Base-by-base conservation (phyloP, 768 basidiomycete species). In the Agrocybe pediades region DNA sequence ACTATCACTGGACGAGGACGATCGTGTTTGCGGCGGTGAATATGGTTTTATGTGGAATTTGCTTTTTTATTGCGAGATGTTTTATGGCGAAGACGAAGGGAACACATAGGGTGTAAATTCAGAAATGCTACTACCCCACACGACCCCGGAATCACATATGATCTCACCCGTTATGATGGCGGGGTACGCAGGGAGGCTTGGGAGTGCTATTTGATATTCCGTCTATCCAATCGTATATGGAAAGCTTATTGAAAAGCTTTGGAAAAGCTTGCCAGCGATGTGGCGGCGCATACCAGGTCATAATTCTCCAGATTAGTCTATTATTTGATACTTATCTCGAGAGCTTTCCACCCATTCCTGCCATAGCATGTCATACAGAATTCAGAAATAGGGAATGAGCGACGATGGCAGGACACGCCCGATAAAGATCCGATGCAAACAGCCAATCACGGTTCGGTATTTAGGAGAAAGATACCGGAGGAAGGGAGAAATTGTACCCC, bases 1-100 rank as follows among this genome's bases (percentile, higher is more conserved):
- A 71, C 1, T 76, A 74, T 46, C 57, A 68, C 40, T 83, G 82
- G 82, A 65, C 71, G 65, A 66, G 68, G 17, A 71, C 74, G 0
- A 70, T 69, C 20, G 53, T 77, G 3, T 80, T 79, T 55, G 71
- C 71, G 27, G 80, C 73, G 16, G 72, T 67, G 52, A 41, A 48
- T 2, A 40, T 66, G 49, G 44, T 59, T n/a, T 19, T 53, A 6
- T 54, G 65, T 16, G 66, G 68, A 1, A 13, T 62, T 3, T 61
- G 56, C 25, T 61, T 65, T 46, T 55, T 55, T 9, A 36, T 65
- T 15, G 55, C 63, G 1, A 56, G 71, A 23, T 36, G 52, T 24
- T 57, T 65, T 20, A 40, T 63, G 11, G 63, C 60, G 13, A 61
- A 54, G 41, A 41, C 44, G 24, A 68, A 64, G 48, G 63, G 62